A percentile compares a stretch with the other conserved stretches of the same genome.
Conservation (phyloP, 2,329 filamentous ascomycete species). For the Cordyceps fumosorosea region DNA sequence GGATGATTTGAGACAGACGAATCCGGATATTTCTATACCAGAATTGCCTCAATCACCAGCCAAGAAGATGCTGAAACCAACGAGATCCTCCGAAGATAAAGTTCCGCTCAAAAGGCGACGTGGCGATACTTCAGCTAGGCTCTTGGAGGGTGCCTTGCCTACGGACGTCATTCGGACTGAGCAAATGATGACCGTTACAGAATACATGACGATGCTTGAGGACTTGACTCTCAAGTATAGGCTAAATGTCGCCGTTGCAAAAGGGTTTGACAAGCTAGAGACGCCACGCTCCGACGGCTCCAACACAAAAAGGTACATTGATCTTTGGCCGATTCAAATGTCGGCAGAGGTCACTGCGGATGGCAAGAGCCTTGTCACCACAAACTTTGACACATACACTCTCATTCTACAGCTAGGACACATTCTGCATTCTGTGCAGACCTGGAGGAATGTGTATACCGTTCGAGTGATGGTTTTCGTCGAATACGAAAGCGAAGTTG, state of each 20-base stretch:
- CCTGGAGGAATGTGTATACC: slow-evolving; percentile 68
- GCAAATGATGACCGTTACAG: slow-evolving; percentile 60
- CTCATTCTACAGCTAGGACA: slow-evolving; percentile 83
- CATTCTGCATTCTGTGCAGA: slow-evolving; percentile 73
- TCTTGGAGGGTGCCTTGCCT: slow-evolving; percentile 54
- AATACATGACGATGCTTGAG: slow-evolving; percentile 77
- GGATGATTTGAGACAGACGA: slow-evolving; percentile 61
- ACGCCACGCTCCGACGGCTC: slow-evolving; percentile 54
- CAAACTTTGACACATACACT: slow-evolving; percentile 84
- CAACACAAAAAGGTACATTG: slow-evolving; percentile 70
- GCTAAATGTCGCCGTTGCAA: slow-evolving; percentile 78
- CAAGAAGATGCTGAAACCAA: slow-evolving; percentile 23
- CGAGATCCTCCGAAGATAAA: slow-evolving; percentile 26
- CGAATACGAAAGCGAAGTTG: slow-evolving; percentile 78
- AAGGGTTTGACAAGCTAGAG: slow-evolving; percentile 71
- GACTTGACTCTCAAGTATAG: slow-evolving; percentile 71
- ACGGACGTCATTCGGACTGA: slow-evolving; percentile 65
- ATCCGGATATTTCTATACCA: slow-evolving; percentile 50
- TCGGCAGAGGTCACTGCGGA: slow-evolving; percentile 71
- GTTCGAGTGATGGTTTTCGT: slow-evolving; percentile 81
- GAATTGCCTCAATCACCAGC: slow-evolving; percentile 35
- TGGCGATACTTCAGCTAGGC: slow-evolving; percentile 48
- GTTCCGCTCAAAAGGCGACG: slow-evolving; percentile 31
- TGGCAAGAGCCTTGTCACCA: slow-evolving; percentile 64
- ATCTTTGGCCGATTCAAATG: slow-evolving; percentile 92